Conservation (phyloP, 805 yeast species). For the Yarrowia sp. region DNA sequence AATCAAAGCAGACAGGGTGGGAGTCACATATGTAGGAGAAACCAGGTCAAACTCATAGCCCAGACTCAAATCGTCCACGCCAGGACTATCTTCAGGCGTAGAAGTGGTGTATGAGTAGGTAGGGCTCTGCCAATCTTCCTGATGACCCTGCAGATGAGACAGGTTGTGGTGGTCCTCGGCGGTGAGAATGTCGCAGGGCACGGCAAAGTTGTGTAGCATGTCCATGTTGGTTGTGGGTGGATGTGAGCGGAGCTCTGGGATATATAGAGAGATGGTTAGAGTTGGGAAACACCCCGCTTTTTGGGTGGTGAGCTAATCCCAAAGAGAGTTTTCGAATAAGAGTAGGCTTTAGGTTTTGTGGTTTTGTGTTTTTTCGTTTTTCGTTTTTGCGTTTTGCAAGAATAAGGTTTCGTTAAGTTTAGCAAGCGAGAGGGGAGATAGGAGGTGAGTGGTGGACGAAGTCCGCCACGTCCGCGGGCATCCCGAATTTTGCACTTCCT, state of each 20-base stretch:
- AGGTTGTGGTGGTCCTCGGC: constrained; percentile 14
- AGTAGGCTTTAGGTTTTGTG: neutral
- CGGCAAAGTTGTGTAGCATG: constrained; percentile 7
- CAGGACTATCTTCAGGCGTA: constrained; percentile 4
- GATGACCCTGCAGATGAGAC: neutral
- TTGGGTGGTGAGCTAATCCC: no score
- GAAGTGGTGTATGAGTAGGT: constrained; percentile 8
- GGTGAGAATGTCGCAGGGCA: neutral
- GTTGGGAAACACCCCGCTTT: constrained; percentile 1
- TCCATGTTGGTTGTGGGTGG: neutral
- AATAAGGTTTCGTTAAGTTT: neutral
- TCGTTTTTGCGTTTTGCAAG: neutral
- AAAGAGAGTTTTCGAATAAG: no score
- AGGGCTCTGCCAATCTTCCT: neutral
- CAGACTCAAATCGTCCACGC: neutral
- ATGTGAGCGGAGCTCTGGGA: neutral
- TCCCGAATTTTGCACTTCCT: neutral
- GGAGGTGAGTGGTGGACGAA: neutral
- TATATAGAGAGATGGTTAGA: neutral
- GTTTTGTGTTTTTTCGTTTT: neutral
- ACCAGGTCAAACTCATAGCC: constrained; percentile 13
- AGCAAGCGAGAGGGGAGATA: constrained; percentile 22
- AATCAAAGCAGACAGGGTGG: neutral
- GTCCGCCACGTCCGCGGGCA: neutral
- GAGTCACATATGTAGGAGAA: neutral